A percentile compares a stretch with the other conserved stretches of the same genome.
phyloP scores from a whole-genome alignment of 495 filamentous ascomycete species.

The Daldinia loculata region DNA sequence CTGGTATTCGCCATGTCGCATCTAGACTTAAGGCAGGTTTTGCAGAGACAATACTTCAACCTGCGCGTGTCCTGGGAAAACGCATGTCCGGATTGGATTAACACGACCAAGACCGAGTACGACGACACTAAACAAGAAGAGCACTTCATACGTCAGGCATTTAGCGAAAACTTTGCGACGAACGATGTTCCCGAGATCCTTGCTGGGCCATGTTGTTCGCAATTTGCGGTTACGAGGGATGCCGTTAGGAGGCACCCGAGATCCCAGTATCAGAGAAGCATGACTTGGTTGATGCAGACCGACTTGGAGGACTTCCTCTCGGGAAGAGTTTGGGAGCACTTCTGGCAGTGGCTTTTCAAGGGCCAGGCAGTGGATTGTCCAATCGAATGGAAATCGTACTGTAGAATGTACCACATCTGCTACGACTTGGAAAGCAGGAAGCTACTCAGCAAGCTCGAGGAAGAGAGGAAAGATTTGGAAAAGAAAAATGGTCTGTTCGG shows the following conservation, averaged over 20 bases:
- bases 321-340: conserved; percentile 78
- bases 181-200: conserved; percentile 59
- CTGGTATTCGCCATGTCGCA: conserved; percentile 53
- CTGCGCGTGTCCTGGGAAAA: conserved; percentile 62
- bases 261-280: conserved; percentile 67
- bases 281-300: conserved; percentile 74
- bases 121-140: conserved; percentile 70
- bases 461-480: conserved; percentile 29
- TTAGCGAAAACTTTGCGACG: conserved; percentile 42
- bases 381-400: conserved; percentile 55
- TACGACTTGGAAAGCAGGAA: conserved; percentile 37
- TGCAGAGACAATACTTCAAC: conserved; percentile 59
- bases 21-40: conserved; percentile 54
- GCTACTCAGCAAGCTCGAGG: conserved; percentile 24
- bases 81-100: conserved; percentile 64
- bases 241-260: conserved; percentile 65
- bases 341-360: conserved; percentile 77
- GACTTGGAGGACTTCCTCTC: conserved; percentile 70
- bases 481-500: conserved; percentile 18
- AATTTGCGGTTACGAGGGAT: conserved; percentile 70
- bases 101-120: conserved; percentile 60
- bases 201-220: conserved; percentile 70
- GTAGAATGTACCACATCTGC: conserved; percentile 49
- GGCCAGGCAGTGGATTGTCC: conserved; percentile 67
- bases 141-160: conserved; percentile 55